phyloP scores from a whole-genome alignment of 345 rosid species.

The Bruguiera parviflora region DNA sequence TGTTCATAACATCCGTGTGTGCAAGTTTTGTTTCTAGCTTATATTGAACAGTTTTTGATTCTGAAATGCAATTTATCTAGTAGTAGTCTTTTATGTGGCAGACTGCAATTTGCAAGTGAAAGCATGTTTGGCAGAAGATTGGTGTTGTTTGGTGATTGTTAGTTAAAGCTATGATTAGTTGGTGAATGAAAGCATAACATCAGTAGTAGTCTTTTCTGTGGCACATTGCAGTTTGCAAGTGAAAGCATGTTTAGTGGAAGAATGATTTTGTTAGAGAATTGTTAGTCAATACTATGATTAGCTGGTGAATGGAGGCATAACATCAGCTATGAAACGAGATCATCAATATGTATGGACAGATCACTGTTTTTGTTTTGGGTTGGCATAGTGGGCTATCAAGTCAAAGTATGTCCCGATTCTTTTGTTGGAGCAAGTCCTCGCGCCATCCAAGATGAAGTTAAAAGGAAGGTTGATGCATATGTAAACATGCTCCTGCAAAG shows the following conservation, averaged over 20 bases:
- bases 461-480: constrained; percentile 38
- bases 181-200: background rate
- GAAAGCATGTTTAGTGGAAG: background rate
- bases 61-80: background rate
- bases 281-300: background rate
- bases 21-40: too few relatives aligned
- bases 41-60: too few relatives aligned
- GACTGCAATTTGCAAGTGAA: too few relatives aligned
- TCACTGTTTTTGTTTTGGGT: background rate
- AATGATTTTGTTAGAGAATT: background rate
- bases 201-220: too few relatives aligned
- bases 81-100: too few relatives aligned
- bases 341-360: background rate
- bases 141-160: background rate
- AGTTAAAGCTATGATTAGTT: background rate
- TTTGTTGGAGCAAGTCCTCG: constrained; percentile 36
- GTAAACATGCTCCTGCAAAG: constrained; percentile 39
- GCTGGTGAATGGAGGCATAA: background rate
- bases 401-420: constrained; percentile 28
- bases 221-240: too few relatives aligned
- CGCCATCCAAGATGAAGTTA: constrained; percentile 47
- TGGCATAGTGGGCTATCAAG: constrained; percentile 56
- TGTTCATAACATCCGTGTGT: too few relatives aligned
- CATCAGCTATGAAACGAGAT: background rate
- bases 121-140: background rate